Evolutionary conservation across 768 basidiomycete genomes (phyloP).

Genomic region (Clitopilus hobsonii): DNA sequence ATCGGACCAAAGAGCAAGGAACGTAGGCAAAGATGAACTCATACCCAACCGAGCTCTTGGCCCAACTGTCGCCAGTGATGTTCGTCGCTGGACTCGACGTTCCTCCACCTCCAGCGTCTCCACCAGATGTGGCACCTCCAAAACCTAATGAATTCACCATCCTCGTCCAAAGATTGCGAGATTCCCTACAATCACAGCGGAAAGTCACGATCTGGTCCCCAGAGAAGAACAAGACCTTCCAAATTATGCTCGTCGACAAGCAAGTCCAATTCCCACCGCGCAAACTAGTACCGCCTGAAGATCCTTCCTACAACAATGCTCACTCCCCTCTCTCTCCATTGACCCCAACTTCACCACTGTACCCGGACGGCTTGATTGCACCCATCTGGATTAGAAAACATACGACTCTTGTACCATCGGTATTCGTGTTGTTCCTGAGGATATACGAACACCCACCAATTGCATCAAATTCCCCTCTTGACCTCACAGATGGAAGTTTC

Average conservation of each 20-base stretch:
- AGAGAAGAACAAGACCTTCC: conserved; percentile 70
- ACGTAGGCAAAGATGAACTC: conserved; percentile 72
- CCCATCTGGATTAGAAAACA: conserved; percentile 99
- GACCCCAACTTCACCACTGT: conserved; percentile 80
- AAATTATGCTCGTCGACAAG: conserved; percentile 82
- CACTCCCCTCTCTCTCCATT: conserved; percentile 96
- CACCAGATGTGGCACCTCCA: conserved; percentile 17
- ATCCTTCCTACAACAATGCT: conserved; percentile 48
- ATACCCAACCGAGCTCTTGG: conserved; percentile 84
- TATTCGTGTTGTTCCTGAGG: conserved; percentile 88
- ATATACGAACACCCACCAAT: conserved; percentile 62
- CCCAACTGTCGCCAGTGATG: conserved; percentile 91
- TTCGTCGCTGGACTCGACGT: conserved; percentile 83
- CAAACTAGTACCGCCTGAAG: conserved; percentile 61
- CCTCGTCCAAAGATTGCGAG: conserved; percentile 60
- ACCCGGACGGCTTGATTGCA: conserved; percentile 94
- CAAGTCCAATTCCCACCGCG: conserved; percentile 83
- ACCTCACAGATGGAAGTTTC: conserved; percentile 35
- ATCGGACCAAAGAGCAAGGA: too few relatives aligned
- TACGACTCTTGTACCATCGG: conserved; percentile 83
- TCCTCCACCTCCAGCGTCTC: conserved; percentile 19
- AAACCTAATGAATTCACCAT: conserved; percentile 56
- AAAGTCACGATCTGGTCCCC: conserved; percentile 70
- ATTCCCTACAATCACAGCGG: conserved; percentile 59
- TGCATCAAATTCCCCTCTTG: conserved; percentile 48